Base-by-base conservation (phyloP, 352 stramenopile genomes). In the Globisporangium recalcitrans region DNA sequence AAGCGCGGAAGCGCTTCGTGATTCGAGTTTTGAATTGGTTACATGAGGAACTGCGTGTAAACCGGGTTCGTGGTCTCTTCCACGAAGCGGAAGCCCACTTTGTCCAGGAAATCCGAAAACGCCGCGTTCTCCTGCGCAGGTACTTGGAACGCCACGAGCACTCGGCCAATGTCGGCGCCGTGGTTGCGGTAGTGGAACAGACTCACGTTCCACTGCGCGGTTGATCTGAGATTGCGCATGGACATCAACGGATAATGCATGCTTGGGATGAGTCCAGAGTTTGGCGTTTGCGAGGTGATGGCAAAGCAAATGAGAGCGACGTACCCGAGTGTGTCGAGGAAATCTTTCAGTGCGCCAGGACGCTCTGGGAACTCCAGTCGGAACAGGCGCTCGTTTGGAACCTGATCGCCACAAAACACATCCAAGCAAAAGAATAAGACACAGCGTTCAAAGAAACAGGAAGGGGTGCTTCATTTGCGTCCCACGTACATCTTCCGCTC, bases 101-200 rank as follows among this genome's bases (percentile, higher is more conserved):
- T 65, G 21, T 71, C 29, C 42, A 96, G 63, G 64, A 95, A 96
- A 27, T 68, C 58, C 8, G 67, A 32, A 63, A 95, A 95, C 6
- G 72, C 68, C 3, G 54, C 71, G 32, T 87, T 68, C n/a, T 93
- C 77, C 8, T 54, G 60, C 0, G 71, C 59, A 4, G 82, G 74
- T 13, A 98, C 95, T 71, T 99, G 95, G 69, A 99, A 95, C 4
- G 93, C 97, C 0, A 99, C 96, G 8, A 99, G 75, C 27, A 99
- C 96, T 47, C 96, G 85, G 36, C 97, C 97, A 72, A 99, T 98
- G 67, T 99, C 96, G 69, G 97, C 95, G 57, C 97, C 97, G 68
- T 99, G 96, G 74, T 99, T 99, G 62, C 97, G 83, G 68, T 99
- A 99, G 74, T 99, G 97, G 74, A 99, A 99, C 10, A 99, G 82